phyloP scores from a whole-genome alignment of 495 filamentous ascomycete genomes.

The Cetradonia linearis region DNA sequence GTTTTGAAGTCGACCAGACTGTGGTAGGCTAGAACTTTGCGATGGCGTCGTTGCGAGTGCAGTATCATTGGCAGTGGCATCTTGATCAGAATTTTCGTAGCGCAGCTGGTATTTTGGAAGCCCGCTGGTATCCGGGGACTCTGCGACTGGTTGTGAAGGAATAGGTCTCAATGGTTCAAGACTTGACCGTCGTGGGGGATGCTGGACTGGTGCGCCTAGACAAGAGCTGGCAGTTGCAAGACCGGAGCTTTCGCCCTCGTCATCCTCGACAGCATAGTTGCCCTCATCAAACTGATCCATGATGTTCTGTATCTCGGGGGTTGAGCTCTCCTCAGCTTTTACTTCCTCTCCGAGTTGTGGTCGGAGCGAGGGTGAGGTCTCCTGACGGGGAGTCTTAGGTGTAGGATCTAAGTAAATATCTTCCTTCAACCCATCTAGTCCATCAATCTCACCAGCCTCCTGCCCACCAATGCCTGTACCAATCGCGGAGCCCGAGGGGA shows the following conservation, averaged over 20 bases:
- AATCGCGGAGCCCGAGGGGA: neutral
- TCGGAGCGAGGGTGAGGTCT: slow-evolving; percentile 38
- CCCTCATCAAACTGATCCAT: slow-evolving; percentile 76
- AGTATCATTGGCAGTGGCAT: neutral
- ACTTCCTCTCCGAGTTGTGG: slow-evolving; percentile 35
- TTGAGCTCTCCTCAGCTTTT: slow-evolving; percentile 49
- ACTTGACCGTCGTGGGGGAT: slow-evolving; percentile 77
- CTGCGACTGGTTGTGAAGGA: slow-evolving; percentile 22
- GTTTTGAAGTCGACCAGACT: slow-evolving; percentile 14
- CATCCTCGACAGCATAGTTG: slow-evolving; percentile 51
- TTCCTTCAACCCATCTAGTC: slow-evolving; percentile 30
- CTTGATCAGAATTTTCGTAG: neutral
- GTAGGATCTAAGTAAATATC: slow-evolving; percentile 54
- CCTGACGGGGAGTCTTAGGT: slow-evolving; percentile 44
- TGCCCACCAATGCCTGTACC: neutral
- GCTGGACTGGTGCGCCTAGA: slow-evolving; percentile 50
- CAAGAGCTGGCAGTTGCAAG: slow-evolving; percentile 63
- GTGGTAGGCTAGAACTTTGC: slow-evolving; percentile 17
- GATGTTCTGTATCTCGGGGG: slow-evolving; percentile 86
- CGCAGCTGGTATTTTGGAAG: neutral
- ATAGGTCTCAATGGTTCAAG: slow-evolving; percentile 55
- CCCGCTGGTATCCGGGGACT: neutral
- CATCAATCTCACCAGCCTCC: neutral
- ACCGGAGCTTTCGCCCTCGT: slow-evolving; percentile 75
- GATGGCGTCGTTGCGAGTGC: neutral